phyloP scores from a whole-genome alignment of 345 rosid genomes.

The Arabis hirsuta region DNA sequence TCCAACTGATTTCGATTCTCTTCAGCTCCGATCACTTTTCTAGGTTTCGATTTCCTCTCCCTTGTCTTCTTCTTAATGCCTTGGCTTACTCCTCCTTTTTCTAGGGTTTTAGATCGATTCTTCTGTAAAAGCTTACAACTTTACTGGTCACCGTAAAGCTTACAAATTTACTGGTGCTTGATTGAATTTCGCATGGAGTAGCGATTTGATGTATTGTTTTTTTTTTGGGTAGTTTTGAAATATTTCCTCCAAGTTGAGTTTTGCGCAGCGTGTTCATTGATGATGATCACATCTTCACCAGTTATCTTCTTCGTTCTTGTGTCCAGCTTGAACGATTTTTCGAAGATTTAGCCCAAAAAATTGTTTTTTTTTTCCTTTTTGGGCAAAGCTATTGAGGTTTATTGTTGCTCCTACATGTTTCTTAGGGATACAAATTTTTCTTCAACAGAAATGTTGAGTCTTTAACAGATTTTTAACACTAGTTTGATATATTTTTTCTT shows the following conservation, averaged over 20 bases:
- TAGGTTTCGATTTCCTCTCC: constrained; percentile 7
- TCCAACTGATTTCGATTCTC: constrained; percentile 25
- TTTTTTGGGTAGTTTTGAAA: not conserved
- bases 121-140: not conserved
- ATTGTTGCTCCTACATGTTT: not conserved
- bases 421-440: no score
- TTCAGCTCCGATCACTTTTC: constrained; percentile 24
- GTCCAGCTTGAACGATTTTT: not conserved
- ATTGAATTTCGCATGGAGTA: constrained; percentile 13
- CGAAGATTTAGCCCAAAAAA: not conserved
- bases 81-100: not conserved
- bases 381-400: not conserved
- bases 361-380: not conserved
- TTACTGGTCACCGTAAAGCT: not conserved
- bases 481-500: not conserved
- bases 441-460: no score
- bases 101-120: constrained; percentile 40
- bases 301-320: not conserved
- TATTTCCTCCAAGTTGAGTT: constrained; percentile 21
- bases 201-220: not conserved
- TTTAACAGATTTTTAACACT: not conserved
- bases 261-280: constrained; percentile 19
- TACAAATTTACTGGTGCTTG: not conserved
- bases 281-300: constrained; percentile 32
- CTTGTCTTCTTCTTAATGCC: not conserved